A percentile compares a stretch with the other conserved stretches of the same genome.
phyloP scores from a whole-genome alignment of 1,284 basidiomycete species.

The Naganishia cerealis region DNA sequence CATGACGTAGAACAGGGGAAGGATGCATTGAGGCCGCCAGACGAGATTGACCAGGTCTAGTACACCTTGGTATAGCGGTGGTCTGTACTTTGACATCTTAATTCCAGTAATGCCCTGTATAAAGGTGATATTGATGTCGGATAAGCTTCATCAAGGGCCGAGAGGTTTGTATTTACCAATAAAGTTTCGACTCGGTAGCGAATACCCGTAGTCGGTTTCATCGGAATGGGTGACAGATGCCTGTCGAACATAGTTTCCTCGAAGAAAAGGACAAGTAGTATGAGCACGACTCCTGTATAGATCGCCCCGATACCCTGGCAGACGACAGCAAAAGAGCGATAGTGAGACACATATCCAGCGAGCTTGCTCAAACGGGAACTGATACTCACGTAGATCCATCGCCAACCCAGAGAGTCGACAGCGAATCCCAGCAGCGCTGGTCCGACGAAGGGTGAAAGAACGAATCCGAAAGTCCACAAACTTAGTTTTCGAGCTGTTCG shows the following conservation, averaged over 20 bases:
- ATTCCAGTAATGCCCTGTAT: conserved; percentile 18
- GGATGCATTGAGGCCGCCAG: conserved; percentile 26
- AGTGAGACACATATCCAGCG: background rate
- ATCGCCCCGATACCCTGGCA: conserved; percentile 23
- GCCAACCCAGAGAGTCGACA: conserved; percentile 24
- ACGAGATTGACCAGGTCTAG: conserved; percentile 21
- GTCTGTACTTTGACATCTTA: conserved; percentile 25
- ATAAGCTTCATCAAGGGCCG: too few relatives aligned
- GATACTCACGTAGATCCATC: conserved; percentile 27
- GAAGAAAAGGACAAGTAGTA: conserved; percentile 28
- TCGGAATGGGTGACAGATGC: conserved; percentile 21
- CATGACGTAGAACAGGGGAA: conserved; percentile 27
- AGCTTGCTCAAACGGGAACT: background rate
- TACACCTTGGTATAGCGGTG: conserved; percentile 17
- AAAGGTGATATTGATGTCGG: background rate
- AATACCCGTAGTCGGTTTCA: conserved; percentile 12
- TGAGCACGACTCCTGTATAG: conserved; percentile 23
- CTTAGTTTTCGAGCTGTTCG: conserved; percentile 23
- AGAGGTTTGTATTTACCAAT: too few relatives aligned
- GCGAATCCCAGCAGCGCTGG: conserved; percentile 25
- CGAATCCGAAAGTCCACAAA: conserved; percentile 29
- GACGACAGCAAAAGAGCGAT: background rate
- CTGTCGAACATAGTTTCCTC: conserved; percentile 30
- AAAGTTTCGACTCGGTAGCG: conserved; percentile 25
- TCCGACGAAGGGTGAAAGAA: conserved; percentile 28